Evolutionary conservation across 192 early-diverging fungal genomes (phyloP), one percentile per base, ranked within the genome.

Genomic region (Mortierella alpina): DNA sequence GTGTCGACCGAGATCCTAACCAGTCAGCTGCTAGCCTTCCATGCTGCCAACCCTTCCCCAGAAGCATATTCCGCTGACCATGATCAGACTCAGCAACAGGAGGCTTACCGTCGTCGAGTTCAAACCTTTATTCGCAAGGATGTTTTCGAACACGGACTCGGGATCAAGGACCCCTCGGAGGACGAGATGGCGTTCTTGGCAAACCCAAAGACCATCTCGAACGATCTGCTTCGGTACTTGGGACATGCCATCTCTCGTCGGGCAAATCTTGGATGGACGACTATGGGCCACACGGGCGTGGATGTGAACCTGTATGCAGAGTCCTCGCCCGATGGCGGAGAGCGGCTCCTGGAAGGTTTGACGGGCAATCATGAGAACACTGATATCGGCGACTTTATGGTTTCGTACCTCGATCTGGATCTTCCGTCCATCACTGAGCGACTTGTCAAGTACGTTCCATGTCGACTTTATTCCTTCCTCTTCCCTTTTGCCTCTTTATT

Each of bases 251-350:
- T 70, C 42, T 44, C 63, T 48, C 53, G 59, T 48, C 62, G 52
- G 23, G 69, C 62, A 46, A 62, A n/a, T 39, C 47, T 78, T 53
- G 59, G 86, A 58, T 94, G 92, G 93, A 84, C 95, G 11, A 98
- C 98, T 0, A 93, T 93, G 82, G 96, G 96, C 7, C 98, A 99
- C 73, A 93, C 93, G 56, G 96, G 91, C 3, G 95, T 97, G 15
- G 98, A 99, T 82, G 98, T 99, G 12, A 98, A 90, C 23, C 70
- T 94, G 12, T 94, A 91, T 73, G 92, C 93, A 0, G 83, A 85
- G 47, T 48, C 60, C 12, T 73, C 71, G 7, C 2, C 6, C n/a
- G 90, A 91, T 5, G 50, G 59, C 11, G 72, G 70, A 6, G 84
- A 75, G 17, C 48, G 69, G 40, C 13, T 41, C n/a, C 49, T 70